Conservation (phyloP, 805 yeast species). For the Grigorovia yakushimaensis region DNA sequence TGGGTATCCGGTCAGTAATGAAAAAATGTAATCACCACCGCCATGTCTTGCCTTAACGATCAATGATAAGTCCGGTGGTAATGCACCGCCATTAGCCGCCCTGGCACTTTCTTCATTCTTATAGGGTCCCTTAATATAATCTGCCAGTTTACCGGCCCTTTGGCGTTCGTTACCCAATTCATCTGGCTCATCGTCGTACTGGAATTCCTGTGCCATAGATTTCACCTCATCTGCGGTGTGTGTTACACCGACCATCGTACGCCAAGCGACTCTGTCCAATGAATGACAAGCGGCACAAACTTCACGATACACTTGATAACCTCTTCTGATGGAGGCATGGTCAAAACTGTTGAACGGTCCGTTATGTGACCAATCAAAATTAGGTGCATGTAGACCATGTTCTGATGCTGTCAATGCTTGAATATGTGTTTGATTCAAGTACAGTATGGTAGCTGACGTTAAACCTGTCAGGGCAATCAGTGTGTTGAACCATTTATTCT, state of each 20-base stretch:
- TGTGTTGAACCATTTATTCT: constrained; percentile 47
- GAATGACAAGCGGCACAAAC: constrained; percentile 99
- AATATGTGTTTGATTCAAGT: constrained; percentile 79
- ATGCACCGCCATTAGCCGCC: constrained; percentile 98
- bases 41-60: constrained; percentile 99
- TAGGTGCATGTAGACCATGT: constrained; percentile 96
- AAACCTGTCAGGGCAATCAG: constrained; percentile 61
- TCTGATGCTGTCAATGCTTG: constrained; percentile 98
- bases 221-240: constrained; percentile 85
- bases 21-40: constrained; percentile 88
- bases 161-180: constrained; percentile 96
- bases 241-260: constrained; percentile 93
- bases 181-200: constrained; percentile 97
- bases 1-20: constrained; percentile 96
- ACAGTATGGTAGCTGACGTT: constrained; percentile 70
- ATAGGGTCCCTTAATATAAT: constrained; percentile 89
- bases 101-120: constrained; percentile 98
- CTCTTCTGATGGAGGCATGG: constrained; percentile 95
- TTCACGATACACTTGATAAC: constrained; percentile 96
- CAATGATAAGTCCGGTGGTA: constrained; percentile 95
- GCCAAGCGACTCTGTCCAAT: constrained; percentile 94
- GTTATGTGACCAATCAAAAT: constrained; percentile 85
- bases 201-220: constrained; percentile 91
- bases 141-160: constrained; percentile 97
- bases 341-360: constrained; percentile 88